phyloP scores from a whole-genome alignment of 208 protist species.

The Phytomonas sp. region DNA sequence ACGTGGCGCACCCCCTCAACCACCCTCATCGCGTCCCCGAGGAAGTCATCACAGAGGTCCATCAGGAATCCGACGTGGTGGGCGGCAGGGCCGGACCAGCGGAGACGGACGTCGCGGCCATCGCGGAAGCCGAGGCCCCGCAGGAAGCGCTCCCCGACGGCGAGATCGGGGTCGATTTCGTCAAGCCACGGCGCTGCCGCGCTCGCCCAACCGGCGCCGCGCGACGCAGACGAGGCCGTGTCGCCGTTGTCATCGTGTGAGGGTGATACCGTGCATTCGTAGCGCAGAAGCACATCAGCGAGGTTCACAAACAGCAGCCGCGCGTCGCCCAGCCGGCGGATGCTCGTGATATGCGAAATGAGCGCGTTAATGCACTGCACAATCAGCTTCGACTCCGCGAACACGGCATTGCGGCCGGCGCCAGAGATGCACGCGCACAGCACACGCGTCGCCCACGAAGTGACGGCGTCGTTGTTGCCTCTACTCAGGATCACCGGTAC shows the following conservation, averaged over 20 bases:
- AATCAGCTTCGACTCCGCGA: background rate
- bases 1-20: constrained; percentile 5
- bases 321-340: constrained; percentile 5
- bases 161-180: no score
- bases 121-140: constrained; percentile 21
- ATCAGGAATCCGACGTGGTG: constrained; percentile 13
- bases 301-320: constrained; percentile 18
- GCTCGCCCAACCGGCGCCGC: no score
- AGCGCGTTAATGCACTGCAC: constrained; percentile 6
- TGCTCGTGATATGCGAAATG: constrained; percentile 5
- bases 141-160: background rate
- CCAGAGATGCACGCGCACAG: constrained; percentile 33
- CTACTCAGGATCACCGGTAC: constrained; percentile 25
- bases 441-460: constrained; percentile 29
- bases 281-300: constrained; percentile 8
- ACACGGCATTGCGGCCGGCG: constrained; percentile 14
- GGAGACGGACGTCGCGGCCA: constrained; percentile 16
- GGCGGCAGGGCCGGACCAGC: constrained; percentile 17
- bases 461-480: constrained; percentile 16
- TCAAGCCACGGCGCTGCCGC: no score
- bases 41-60: background rate
- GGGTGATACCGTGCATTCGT: background rate
- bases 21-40: constrained; percentile 9
- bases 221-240: no score
- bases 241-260: no score